A percentile compares a stretch with the other conserved stretches of the same genome.
phyloP scores from a whole-genome alignment of 2,329 filamentous ascomycete genomes.

The Fusarium devonianum region DNA sequence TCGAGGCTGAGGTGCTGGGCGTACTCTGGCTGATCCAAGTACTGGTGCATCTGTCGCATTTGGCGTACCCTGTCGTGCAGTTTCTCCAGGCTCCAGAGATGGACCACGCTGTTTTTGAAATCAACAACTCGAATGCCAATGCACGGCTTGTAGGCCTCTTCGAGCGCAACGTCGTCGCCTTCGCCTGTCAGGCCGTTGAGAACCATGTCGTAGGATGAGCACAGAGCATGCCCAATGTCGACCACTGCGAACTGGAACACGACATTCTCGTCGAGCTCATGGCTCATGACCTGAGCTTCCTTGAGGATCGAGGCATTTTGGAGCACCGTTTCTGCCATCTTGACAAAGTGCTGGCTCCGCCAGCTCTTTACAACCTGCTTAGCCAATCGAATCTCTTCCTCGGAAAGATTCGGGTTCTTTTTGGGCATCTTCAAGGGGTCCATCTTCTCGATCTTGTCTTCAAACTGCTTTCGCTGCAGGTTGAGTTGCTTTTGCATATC shows the following conservation, averaged over 20 bases:
- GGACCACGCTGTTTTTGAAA: constrained; percentile 84
- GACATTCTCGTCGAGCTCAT: constrained; percentile 90
- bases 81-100: constrained; percentile 95
- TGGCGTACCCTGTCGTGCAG: constrained; percentile 83
- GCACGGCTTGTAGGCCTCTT: constrained; percentile 85
- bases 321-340: constrained; percentile 90
- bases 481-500: constrained; percentile 89
- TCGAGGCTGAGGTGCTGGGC: constrained; percentile 90
- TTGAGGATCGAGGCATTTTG: constrained; percentile 89
- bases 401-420: constrained; percentile 69
- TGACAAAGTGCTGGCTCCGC: constrained; percentile 85
- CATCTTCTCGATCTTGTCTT: constrained; percentile 82
- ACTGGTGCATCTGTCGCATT: constrained; percentile 98
- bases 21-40: constrained; percentile 93
- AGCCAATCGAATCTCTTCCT: constrained; percentile 75
- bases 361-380: constrained; percentile 74
- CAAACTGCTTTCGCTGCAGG: constrained; percentile 83
- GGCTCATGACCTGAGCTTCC: constrained; percentile 97
- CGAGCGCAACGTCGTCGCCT: constrained; percentile 81
- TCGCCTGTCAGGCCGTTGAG: constrained; percentile 89
- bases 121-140: constrained; percentile 90
- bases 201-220: constrained; percentile 96
- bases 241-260: constrained; percentile 95
- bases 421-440: constrained; percentile 68
- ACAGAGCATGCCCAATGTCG: constrained; percentile 85